Evolutionary conservation across 2,329 filamentous ascomycete genomes (phyloP), one percentile per base, ranked within the genome.

Genomic region (Macrophomina tecta): DNA sequence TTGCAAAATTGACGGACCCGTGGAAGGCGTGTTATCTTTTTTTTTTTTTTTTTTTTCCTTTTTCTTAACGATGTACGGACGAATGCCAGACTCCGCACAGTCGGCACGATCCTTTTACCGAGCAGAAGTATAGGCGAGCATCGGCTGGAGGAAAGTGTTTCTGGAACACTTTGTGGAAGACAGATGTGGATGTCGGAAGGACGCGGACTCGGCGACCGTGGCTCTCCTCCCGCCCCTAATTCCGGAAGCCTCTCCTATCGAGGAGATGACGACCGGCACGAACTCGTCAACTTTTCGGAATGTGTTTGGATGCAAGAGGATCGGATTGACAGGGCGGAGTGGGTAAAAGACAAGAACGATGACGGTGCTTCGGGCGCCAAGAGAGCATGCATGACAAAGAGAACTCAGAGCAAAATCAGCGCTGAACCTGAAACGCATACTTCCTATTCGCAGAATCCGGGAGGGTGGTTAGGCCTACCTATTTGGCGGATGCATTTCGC

Each of bases 251-350:
- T 49, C 42, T 48, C 58, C 58, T 62, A 8, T 62, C 42, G 58
- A 62, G 58, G 58, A 62, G 58, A 62, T 62, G 58, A 62, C 9
- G 58, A 62, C 42, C 58, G 58, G 42, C 23, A 23, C 58, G n/a
- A 42, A 45, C 7, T 23, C 30, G 32, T 23, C n/a, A 12, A 16
- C 7, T 38, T 8, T 38, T 16, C 45, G 58, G 49, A 38, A 48
- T 23, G 45, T 34, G 14, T 18, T 23, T 14, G 18, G 30, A 40
- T 62, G 58, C 30, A 49, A 36, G 45, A 18, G 58, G 58, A 23
- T 30, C 14, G 32, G 58, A 62, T 62, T 62, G 45, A 18, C 58
- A 23, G 45, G n/a, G 11, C 4, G 45, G 12, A 49, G 32, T 40
- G 46, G 42, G 32, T 3, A 11, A 23, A 34, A n/a, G 16, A 12